These are phyloP conservation scores for Trichophyton benhamiae DNA, from an alignment of 2,329 filamentous ascomycete genomes.

Conservation along the genomic window DNA sequence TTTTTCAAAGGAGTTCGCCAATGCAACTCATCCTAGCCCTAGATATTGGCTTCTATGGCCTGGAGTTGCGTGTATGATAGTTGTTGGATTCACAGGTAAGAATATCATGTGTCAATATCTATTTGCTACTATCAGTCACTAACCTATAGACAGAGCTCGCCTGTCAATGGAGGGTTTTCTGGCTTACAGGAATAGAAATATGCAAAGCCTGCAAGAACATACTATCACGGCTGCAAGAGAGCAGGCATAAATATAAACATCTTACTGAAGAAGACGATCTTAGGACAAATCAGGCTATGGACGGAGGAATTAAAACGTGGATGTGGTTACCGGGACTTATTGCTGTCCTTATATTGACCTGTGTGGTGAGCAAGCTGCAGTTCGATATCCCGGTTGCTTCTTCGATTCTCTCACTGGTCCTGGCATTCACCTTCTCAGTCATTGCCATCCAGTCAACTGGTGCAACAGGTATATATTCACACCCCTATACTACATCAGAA, in stretches of 20 bases:
- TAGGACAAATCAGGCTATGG: not conserved
- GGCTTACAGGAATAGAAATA: constrained; percentile 7
- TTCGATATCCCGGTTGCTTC: constrained; percentile 5
- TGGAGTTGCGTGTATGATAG: constrained; percentile 9
- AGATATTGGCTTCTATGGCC: constrained; percentile 44
- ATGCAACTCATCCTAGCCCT: constrained; percentile 29
- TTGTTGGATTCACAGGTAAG: constrained; percentile 7
- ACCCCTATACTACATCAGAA: not conserved
- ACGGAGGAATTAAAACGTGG: constrained; percentile 6
- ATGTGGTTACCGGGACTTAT: constrained; percentile 10
- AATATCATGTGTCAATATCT: not conserved
- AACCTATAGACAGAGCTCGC: constrained; percentile 6
- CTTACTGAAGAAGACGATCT: constrained; percentile 3
- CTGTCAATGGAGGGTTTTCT: constrained; percentile 10
- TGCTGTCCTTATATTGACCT: constrained; percentile 5
- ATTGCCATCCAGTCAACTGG: constrained; percentile 14
- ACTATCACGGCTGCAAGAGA: not conserved
- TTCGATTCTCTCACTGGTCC: constrained; percentile 6
- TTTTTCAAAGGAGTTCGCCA: constrained; percentile 12
- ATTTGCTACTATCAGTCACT: not conserved
- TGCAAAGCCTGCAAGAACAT: not conserved
- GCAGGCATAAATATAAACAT: constrained; percentile 4
- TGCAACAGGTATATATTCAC: constrained; percentile 10
- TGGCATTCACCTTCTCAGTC: constrained; percentile 8
- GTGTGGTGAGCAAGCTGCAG: constrained; percentile 6